A percentile compares a stretch with the other conserved stretches of the same genome.
These are phyloP conservation scores for Akanthomyces dipterigenus DNA, from an alignment of 2,329 filamentous ascomycete genomes.

Conservation along the genomic window DNA sequence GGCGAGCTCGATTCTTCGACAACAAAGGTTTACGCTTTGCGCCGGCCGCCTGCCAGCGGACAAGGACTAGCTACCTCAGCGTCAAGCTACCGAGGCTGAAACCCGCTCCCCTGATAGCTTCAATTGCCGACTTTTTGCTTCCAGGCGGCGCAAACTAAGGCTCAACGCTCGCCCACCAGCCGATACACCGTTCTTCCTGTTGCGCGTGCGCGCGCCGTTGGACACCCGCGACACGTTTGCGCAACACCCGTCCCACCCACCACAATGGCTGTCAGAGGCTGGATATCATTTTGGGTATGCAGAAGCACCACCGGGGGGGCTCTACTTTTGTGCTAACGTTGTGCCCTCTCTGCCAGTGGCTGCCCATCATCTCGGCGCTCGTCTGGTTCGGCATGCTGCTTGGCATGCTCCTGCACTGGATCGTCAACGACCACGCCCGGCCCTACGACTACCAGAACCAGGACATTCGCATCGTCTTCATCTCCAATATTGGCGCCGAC, in stretches of 20 bases:
- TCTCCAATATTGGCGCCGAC: constrained; percentile 57
- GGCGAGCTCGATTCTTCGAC: neutral
- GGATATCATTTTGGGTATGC: constrained; percentile 35
- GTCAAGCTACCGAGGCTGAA: too few species aligned
- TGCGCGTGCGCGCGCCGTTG: too few species aligned
- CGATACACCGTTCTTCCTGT: too few species aligned
- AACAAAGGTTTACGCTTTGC: neutral
- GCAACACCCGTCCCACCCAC: neutral
- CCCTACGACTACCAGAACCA: constrained; percentile 55
- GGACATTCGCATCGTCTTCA: constrained; percentile 60
- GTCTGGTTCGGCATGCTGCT: constrained; percentile 63
- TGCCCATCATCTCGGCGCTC: constrained; percentile 62
- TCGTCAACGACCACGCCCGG: constrained; percentile 44
- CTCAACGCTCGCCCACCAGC: too few species aligned
- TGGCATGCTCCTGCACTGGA: constrained; percentile 65
- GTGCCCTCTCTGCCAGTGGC: constrained; percentile 35
- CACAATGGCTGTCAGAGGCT: constrained; percentile 25
- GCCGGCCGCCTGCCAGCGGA: neutral
- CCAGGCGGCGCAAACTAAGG: too few species aligned
- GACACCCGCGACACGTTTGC: too few species aligned
- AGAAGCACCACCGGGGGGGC: neutral
- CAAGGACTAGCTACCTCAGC: too few species aligned
- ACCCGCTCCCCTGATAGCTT: too few species aligned
- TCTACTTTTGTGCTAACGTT: neutral
- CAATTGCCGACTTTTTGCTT: too few species aligned